phyloP scores from a whole-genome alignment of 176 grass and related monocot species.

The Cenchrus fungigraminus region DNA sequence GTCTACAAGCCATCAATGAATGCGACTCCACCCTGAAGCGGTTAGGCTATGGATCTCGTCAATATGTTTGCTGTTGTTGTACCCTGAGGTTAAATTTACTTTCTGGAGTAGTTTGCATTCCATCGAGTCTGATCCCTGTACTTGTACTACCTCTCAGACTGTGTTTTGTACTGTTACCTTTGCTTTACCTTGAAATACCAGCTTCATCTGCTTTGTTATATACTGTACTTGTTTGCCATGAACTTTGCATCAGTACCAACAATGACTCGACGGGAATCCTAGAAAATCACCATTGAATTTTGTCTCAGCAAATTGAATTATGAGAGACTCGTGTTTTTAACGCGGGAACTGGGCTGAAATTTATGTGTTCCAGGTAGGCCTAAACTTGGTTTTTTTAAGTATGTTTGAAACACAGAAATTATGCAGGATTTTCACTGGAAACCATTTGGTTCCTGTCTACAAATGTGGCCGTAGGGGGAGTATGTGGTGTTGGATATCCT shows the following conservation, averaged over 20 bases:
- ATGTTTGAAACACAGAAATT: not conserved
- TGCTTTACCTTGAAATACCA: not conserved
- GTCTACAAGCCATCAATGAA: conserved; percentile 75
- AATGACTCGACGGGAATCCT: not conserved
- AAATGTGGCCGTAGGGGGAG: not conserved
- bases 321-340: not conserved
- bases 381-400: not conserved
- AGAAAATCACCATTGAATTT: not conserved
- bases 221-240: not conserved
- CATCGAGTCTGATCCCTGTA: conserved; percentile 4
- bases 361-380: not conserved
- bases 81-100: conserved; percentile 25
- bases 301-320: not conserved
- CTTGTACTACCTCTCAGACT: not conserved
- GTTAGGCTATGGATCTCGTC: conserved; percentile 27
- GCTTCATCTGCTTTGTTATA: not conserved
- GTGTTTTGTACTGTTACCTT: not conserved
- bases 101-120: conserved; percentile 1
- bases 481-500: conserved; percentile 31
- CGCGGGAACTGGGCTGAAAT: not conserved
- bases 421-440: not conserved
- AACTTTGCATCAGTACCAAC: not conserved
- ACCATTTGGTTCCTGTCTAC: not conserved
- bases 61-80: not conserved
- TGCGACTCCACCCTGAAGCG: conserved; percentile 27